Evolutionary conservation across 768 basidiomycete genomes (phyloP), one percentile per base, ranked within the genome.

Genomic region (Phaeotremella skinneri): DNA sequence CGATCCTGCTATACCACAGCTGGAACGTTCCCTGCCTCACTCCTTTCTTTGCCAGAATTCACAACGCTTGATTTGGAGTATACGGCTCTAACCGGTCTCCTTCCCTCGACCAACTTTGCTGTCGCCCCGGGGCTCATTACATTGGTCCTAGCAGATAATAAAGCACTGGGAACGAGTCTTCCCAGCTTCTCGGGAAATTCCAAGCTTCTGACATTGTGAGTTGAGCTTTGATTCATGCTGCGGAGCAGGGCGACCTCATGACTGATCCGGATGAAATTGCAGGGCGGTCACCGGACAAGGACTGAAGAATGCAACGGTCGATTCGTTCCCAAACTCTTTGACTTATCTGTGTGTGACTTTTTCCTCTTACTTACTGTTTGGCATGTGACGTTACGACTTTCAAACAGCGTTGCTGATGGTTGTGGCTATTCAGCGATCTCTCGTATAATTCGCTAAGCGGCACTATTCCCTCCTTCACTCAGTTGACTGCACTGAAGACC

Each of bases 271-370:
- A 45, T 17, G 17, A 7, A 57, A 41, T 6, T 26, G 21, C 52
- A 76, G 74, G 2, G 71, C 67, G 48, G 71, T 74, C 4, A 77
- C 74, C 4, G 75, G 74, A 1, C 77, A 78, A 54, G 59, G 65
- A 1, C 43, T 77, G 17, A 52, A 54, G 17, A 69, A 64, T 34
- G 59, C 64, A 17, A 66, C 63, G n/a, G 52, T 63, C 13, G 58
- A 49, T 5, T 56, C 50, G 4, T 47, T 76, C 31, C 74, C 77
- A 4, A 52, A 39, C 20, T 62, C 57, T 3, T 42, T 78, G 41
- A 75, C 69, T 11, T 78, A 76, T 47, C 62, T 78, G 76, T 77
- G 48, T 59, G 69, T 57, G 16, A 41, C 1, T 21, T n/a, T 41
- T n/a, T 14, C 9, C 13, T 48, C 41, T 23, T n/a, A 27, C 31